phyloP scores from a whole-genome alignment of 345 rosid genomes.

The Arabis alpina region DNA sequence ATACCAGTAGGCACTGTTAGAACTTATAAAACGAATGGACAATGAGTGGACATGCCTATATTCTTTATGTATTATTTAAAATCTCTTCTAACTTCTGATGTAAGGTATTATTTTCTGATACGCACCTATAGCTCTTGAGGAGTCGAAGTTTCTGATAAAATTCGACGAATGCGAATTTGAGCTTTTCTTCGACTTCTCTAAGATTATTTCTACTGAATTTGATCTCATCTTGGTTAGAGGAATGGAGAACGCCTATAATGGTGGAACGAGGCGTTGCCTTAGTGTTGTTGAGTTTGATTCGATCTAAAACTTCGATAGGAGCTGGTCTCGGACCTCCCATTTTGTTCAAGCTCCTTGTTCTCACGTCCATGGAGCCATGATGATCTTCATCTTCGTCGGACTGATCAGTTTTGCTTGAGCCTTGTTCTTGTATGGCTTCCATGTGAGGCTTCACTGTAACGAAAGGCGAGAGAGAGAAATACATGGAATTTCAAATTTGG shows the following conservation, averaged over 20 bases:
- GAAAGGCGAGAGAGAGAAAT: background rate
- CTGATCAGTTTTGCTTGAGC: slow-evolving; percentile 38
- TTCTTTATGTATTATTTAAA: no score
- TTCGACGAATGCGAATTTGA: slow-evolving; percentile 57
- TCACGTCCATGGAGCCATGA: background rate
- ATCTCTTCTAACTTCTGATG: no score
- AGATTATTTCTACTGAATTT: slow-evolving; percentile 59
- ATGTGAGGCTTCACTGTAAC: slow-evolving; percentile 48
- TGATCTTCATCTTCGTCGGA: slow-evolving; percentile 25
- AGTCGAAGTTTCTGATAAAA: slow-evolving; percentile 77
- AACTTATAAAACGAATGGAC: no score
- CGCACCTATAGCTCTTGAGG: slow-evolving; percentile 60
- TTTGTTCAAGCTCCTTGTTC: slow-evolving; percentile 17
- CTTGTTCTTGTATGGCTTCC: slow-evolving; percentile 60
- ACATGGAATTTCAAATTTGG: background rate
- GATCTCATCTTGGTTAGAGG: slow-evolving; percentile 46
- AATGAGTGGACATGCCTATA: no score
- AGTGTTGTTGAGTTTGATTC: slow-evolving; percentile 52
- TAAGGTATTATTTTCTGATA: no score
- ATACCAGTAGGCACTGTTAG: no score
- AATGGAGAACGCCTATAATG: slow-evolving; percentile 50
- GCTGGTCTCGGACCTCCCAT: slow-evolving; percentile 45
- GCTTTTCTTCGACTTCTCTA: slow-evolving; percentile 55
- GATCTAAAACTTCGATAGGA: slow-evolving; percentile 53
- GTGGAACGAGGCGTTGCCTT: slow-evolving; percentile 65